phyloP scores from a whole-genome alignment of 1,284 basidiomycete genomes.

The Tylopilus sp. region DNA sequence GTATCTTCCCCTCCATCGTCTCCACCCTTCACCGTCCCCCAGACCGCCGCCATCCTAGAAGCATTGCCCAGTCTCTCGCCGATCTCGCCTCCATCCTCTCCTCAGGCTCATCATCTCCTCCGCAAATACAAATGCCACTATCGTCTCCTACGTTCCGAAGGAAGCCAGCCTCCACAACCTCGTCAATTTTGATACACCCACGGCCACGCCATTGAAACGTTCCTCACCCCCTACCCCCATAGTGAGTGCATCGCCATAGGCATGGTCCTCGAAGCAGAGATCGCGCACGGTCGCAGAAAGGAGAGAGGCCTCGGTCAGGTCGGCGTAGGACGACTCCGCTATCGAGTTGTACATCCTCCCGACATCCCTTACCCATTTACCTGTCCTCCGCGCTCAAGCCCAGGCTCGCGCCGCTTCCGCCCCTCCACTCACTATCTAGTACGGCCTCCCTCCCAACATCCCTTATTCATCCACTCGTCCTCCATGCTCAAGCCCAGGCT shows the following conservation, averaged over 20 bases:
- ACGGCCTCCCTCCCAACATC: too few species aligned
- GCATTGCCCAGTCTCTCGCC: constrained; percentile 64
- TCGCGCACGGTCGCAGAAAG: constrained; percentile 77
- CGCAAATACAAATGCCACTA: constrained; percentile 90
- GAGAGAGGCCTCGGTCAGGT: constrained; percentile 73
- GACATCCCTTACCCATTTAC: constrained; percentile 74
- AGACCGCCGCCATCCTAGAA: constrained; percentile 94
- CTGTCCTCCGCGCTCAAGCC: constrained; percentile 49
- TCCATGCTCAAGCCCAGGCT: too few species aligned
- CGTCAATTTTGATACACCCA: constrained; percentile 96
- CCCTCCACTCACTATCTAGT: constrained; percentile 72
- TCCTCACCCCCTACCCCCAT: constrained; percentile 87
- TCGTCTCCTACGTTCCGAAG: constrained; percentile 92
- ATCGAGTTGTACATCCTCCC: constrained; percentile 88
- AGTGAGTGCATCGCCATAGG: constrained; percentile 92
- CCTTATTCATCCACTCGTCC: too few species aligned
- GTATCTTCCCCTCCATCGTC: constrained; percentile 5
- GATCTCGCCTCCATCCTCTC: constrained; percentile 75
- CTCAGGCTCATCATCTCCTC: constrained; percentile 84
- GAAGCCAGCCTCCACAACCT: constrained; percentile 94
- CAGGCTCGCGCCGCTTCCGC: constrained; percentile 51
- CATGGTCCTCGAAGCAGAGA: constrained; percentile 92
- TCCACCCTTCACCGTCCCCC: constrained; percentile 4
- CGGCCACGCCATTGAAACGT: constrained; percentile 93
- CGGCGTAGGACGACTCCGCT: constrained; percentile 79